Percentiles rank a stretch among this genome's conserved stretches.
Evolutionary conservation across 140 eudicot genomes (phyloP).

Genomic region (Ambrosia hybrid): DNA sequence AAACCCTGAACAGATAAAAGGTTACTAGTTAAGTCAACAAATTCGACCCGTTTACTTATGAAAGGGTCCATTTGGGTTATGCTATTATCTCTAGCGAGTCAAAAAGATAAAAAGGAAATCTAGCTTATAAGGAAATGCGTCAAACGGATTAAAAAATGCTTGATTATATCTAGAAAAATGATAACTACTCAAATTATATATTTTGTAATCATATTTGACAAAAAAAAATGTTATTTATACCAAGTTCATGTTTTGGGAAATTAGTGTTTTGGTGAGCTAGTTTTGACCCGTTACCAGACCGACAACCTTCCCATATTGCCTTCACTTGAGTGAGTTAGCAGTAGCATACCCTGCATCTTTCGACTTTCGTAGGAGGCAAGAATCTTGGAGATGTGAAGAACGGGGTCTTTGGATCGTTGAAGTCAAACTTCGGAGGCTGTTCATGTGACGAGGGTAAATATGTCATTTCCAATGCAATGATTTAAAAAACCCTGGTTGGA

Average conservation of each 20-base stretch:
- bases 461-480: conserved; percentile 1
- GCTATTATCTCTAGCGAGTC: not conserved
- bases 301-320: too few relatives aligned
- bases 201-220: conserved; percentile 3
- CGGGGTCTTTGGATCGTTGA: conserved; percentile 90
- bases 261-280: not conserved
- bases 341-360: conserved; percentile 78
- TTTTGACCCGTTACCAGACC: too few relatives aligned
- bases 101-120: not conserved
- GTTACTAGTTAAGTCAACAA: too few relatives aligned
- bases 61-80: not conserved
- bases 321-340: not conserved
- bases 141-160: not conserved
- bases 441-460: conserved; percentile 9
- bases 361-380: conserved; percentile 92
- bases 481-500: not conserved
- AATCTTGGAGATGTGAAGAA: conserved; percentile 90
- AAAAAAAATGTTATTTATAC: not conserved
- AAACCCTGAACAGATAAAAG: conserved; percentile 1
- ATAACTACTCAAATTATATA: not conserved
- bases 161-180: not conserved
- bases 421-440: conserved; percentile 86
- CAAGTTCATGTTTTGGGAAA: too few relatives aligned
- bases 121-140: not conserved
- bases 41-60: conserved; percentile 6